Percentiles rank a stretch among this genome's conserved stretches.
Conservation (phyloP, 2,329 filamentous ascomycete genomes). For the Talaromyces rugulosus region DNA sequence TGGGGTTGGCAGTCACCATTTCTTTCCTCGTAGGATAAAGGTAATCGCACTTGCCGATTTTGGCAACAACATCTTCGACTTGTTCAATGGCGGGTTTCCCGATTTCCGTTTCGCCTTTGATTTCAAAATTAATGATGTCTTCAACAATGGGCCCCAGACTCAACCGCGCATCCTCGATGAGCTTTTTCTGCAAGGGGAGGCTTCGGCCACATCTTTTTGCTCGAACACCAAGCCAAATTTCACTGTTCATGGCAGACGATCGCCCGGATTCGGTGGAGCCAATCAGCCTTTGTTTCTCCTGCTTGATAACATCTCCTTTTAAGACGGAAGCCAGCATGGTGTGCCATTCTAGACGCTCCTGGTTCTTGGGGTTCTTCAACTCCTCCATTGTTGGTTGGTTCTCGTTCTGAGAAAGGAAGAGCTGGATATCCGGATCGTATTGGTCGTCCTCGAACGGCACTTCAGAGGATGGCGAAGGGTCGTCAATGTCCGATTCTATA, state of each 20-base stretch:
- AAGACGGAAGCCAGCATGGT: constrained; percentile 94
- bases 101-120: constrained; percentile 87
- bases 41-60: constrained; percentile 83
- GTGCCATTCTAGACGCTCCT: constrained; percentile 94
- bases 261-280: constrained; percentile 72
- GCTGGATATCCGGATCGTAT: constrained; percentile 85
- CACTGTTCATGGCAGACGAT: constrained; percentile 62
- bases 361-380: constrained; percentile 77
- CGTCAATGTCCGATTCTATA: constrained; percentile 79
- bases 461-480: constrained; percentile 83
- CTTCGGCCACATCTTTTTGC: constrained; percentile 80
- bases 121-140: constrained; percentile 86
- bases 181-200: constrained; percentile 75
- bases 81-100: constrained; percentile 85
- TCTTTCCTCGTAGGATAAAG: constrained; percentile 78
- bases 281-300: constrained; percentile 94
- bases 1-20: constrained; percentile 69
- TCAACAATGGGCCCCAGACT: constrained; percentile 73
- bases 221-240: constrained; percentile 83
- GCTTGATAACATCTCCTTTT: constrained; percentile 92
- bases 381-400: constrained; percentile 87
- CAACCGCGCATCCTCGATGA: constrained; percentile 79
- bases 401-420: constrained; percentile 89
- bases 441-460: constrained; percentile 75
- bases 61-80: constrained; percentile 80